phyloP scores from a whole-genome alignment of 2,329 filamentous ascomycete genomes.

The Phialophora chinensis region DNA sequence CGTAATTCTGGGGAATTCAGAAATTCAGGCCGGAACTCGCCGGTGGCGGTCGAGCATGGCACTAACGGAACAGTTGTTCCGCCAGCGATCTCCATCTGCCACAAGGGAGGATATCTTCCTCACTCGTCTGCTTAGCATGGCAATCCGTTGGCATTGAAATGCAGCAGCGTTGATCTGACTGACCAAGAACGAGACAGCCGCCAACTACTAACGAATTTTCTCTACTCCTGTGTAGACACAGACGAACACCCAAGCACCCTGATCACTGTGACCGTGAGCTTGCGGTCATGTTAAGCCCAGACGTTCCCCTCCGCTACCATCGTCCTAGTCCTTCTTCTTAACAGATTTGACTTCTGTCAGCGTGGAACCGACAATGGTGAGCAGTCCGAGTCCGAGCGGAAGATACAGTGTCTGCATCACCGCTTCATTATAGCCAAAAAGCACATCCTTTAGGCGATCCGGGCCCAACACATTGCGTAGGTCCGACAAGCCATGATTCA shows the following conservation, averaged over 20 bases:
- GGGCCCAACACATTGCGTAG: constrained; percentile 21
- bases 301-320: not conserved
- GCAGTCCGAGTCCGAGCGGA: constrained; percentile 26
- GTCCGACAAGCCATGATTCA: constrained; percentile 29
- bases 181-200: too few relatives aligned
- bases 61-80: not conserved
- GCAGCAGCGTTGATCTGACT: too few relatives aligned
- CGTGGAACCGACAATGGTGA: constrained; percentile 24
- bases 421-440: constrained; percentile 29
- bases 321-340: constrained; percentile 25
- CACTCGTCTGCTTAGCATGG: too few relatives aligned
- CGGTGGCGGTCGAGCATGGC: not conserved
- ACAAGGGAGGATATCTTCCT: too few relatives aligned
- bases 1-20: not conserved
- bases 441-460: constrained; percentile 24
- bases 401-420: constrained; percentile 31
- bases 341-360: constrained; percentile 28
- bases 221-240: not conserved
- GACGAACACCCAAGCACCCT: not conserved
- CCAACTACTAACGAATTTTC: too few relatives aligned
- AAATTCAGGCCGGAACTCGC: not conserved
- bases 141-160: too few relatives aligned
- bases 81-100: too few relatives aligned
- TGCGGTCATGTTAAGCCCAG: not conserved
- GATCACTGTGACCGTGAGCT: not conserved